These are phyloP conservation scores for Vicia sativa DNA, from an alignment of 306 rosid species.

Conservation along the genomic window DNA sequence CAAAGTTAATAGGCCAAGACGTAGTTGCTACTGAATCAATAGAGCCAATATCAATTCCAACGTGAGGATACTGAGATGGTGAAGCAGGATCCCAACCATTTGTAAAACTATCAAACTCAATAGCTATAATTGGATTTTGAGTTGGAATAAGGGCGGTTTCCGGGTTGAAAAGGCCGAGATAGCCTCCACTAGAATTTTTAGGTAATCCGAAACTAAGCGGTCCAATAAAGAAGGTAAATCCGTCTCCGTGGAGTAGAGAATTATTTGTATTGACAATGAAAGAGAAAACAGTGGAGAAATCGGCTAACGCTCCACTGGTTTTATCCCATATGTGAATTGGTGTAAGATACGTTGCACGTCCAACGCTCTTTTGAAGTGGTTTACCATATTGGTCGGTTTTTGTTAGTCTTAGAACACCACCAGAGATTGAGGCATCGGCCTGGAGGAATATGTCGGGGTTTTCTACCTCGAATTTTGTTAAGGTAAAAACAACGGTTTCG, in stretches of 20 bases:
- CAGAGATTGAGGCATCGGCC: slow-evolving; percentile 3
- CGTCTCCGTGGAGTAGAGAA: slow-evolving; percentile 30
- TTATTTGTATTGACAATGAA: neutral
- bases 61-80: slow-evolving; percentile 9
- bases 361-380: slow-evolving; percentile 35
- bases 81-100: slow-evolving; percentile 27
- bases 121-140: slow-evolving; percentile 17
- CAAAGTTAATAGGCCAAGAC: slow-evolving; percentile 11
- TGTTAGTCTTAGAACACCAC: slow-evolving; percentile 26
- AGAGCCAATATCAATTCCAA: slow-evolving; percentile 43
- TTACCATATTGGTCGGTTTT: neutral
- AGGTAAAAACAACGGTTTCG: neutral
- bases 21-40: slow-evolving; percentile 25
- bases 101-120: slow-evolving; percentile 39
- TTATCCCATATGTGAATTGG: slow-evolving; percentile 36
- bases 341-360: slow-evolving; percentile 5
- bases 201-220: neutral
- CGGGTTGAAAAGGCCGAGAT: slow-evolving; percentile 40
- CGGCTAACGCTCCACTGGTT: neutral
- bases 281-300: slow-evolving; percentile 27
- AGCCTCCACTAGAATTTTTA: slow-evolving; percentile 29
- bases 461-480: neutral
- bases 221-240: slow-evolving; percentile 42
- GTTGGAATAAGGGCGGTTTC: slow-evolving; percentile 11
- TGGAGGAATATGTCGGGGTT: neutral